These are phyloP conservation scores for Huiozyma naganishii DNA, from an alignment of 805 yeast species.

Conservation along the genomic window DNA sequence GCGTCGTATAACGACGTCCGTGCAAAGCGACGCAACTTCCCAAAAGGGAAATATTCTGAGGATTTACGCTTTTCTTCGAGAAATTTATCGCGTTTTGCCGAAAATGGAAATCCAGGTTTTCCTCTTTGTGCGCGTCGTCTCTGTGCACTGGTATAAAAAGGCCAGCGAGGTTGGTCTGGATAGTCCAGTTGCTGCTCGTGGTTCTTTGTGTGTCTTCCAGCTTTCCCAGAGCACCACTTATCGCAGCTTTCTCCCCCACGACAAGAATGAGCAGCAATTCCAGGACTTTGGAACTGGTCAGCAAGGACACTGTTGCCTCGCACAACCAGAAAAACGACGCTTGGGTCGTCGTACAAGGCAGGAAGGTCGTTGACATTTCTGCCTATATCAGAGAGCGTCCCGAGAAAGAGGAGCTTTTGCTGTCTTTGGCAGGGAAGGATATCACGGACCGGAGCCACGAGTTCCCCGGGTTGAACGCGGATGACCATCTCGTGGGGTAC, in stretches of 20 bases:
- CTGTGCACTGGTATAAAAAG: too few species aligned
- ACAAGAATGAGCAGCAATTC: slow-evolving; percentile 3
- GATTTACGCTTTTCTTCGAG: too few species aligned
- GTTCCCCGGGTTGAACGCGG: slow-evolving; percentile 80
- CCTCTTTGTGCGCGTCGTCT: too few species aligned
- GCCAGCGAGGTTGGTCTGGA: too few species aligned
- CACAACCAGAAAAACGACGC: slow-evolving; percentile 49
- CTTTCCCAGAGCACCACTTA: background rate
- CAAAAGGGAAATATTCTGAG: too few species aligned
- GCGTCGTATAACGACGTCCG: too few species aligned
- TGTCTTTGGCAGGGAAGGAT: slow-evolving; percentile 72
- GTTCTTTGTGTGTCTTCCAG: background rate
- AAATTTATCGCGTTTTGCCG: too few species aligned
- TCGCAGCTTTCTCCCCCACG: background rate
- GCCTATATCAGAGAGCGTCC: slow-evolving; percentile 38
- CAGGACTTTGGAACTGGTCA: slow-evolving; percentile 47
- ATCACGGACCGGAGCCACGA: slow-evolving; percentile 76
- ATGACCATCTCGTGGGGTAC: slow-evolving; percentile 68
- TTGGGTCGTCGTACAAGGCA: slow-evolving; percentile 70
- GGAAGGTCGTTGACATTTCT: slow-evolving; percentile 80
- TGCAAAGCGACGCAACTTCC: too few species aligned
- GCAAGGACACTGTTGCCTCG: slow-evolving; percentile 39
- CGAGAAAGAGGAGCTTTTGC: slow-evolving; percentile 52
- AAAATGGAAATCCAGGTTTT: too few species aligned
- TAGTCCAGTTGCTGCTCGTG: background rate